phyloP scores from a whole-genome alignment of 1,284 basidiomycete genomes.

The Rhodotorula sp. region DNA sequence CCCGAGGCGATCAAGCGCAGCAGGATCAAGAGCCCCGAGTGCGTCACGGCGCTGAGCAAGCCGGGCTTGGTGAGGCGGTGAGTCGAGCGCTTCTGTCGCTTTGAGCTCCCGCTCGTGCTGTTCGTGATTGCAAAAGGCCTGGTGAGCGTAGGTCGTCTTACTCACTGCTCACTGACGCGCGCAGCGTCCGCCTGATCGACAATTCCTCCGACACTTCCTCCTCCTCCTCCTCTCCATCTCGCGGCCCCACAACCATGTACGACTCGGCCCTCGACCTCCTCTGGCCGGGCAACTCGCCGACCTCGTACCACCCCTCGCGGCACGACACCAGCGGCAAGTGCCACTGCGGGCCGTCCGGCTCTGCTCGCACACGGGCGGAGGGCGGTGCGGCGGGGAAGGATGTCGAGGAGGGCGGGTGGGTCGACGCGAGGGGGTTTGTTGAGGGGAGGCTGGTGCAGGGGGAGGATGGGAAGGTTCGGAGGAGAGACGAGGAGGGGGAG shows the following conservation, averaged over 20 bases:
- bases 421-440: slow-evolving; percentile 39
- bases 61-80: slow-evolving; percentile 34
- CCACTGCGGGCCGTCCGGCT: not conserved
- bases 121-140: too few relatives aligned
- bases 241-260: slow-evolving; percentile 37
- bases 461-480: slow-evolving; percentile 19
- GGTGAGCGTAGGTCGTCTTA: too few relatives aligned
- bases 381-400: not conserved
- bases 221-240: slow-evolving; percentile 7
- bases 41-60: slow-evolving; percentile 38
- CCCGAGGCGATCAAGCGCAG: slow-evolving; percentile 39
- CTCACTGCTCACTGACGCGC: not conserved
- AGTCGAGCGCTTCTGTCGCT: not conserved
- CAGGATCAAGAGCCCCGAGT: slow-evolving; percentile 38
- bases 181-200: slow-evolving; percentile 43
- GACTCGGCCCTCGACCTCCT: slow-evolving; percentile 41
- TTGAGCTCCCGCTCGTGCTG: not conserved
- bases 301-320: not conserved
- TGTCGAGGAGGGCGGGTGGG: slow-evolving; percentile 14
- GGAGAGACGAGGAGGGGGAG: slow-evolving; percentile 7
- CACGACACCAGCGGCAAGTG: not conserved
- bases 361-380: not conserved
- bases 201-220: slow-evolving; percentile 39
- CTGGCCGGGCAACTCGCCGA: slow-evolving; percentile 25
- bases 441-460: slow-evolving; percentile 34